Percentiles rank a stretch among this genome's conserved stretches.
Evolutionary conservation across 257 asterid species (phyloP).

Genomic region (Coffea eugenioides): DNA sequence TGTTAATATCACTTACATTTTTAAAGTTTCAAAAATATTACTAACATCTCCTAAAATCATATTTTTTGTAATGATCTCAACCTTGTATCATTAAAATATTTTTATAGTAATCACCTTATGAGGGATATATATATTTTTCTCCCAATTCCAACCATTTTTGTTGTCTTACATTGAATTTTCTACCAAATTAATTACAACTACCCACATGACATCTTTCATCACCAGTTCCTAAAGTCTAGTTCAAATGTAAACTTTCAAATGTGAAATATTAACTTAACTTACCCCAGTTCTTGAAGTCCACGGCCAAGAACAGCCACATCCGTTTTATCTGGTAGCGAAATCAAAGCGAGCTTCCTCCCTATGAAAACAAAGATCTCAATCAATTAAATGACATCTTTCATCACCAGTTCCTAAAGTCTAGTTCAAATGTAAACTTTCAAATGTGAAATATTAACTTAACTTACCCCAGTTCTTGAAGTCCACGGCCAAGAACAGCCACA

Average conservation of each 20-base stretch:
- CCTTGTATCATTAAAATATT: no score
- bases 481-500: slow-evolving; percentile 70
- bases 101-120: no score
- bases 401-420: no score
- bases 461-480: slow-evolving; percentile 87
- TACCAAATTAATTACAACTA: not conserved
- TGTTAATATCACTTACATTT: no score
- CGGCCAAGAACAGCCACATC: slow-evolving; percentile 74
- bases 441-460: not conserved
- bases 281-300: slow-evolving; percentile 90
- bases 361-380: slow-evolving; percentile 7
- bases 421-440: not conserved
- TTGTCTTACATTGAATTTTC: no score
- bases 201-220: not conserved
- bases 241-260: not conserved
- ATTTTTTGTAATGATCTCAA: no score
- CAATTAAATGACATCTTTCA: not conserved
- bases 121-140: no score
- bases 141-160: no score
- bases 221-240: no score
- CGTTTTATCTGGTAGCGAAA: slow-evolving; percentile 87
- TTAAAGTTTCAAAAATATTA: no score
- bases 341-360: slow-evolving; percentile 80
- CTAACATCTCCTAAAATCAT: no score
- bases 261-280: slow-evolving; percentile 6